Conservation (phyloP, 805 yeast species). For the Ogataea saltuana region DNA sequence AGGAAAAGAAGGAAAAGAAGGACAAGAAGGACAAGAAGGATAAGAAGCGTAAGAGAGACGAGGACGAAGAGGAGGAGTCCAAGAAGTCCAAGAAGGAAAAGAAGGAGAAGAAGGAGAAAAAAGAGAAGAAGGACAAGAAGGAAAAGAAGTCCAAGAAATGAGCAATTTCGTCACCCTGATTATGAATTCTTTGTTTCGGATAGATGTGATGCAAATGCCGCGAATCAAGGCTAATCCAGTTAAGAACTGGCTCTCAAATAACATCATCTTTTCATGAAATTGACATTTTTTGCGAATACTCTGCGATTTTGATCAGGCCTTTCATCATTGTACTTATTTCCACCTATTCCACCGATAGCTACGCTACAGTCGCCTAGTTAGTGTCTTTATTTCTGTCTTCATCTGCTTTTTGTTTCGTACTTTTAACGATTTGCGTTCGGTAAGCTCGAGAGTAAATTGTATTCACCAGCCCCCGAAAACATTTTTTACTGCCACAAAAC, state of each 20-base stretch:
- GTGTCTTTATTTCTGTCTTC: slow-evolving; percentile 6
- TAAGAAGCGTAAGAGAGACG: slow-evolving; percentile 28
- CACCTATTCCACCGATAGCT: slow-evolving; percentile 6
- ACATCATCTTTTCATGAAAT: too few relatives aligned
- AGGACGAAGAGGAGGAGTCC: slow-evolving; percentile 24
- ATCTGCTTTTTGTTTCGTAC: slow-evolving; percentile 6
- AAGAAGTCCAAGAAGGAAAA: slow-evolving; percentile 29
- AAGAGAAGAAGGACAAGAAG: slow-evolving; percentile 29
- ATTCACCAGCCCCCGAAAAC: background rate
- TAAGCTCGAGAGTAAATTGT: background rate
- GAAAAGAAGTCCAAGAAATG: slow-evolving; percentile 25
- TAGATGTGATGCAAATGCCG: background rate
- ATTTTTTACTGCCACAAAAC: background rate
- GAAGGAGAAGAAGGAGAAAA: slow-evolving; percentile 33
- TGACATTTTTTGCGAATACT: too few relatives aligned
- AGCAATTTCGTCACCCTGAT: background rate
- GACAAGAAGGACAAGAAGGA: slow-evolving; percentile 34
- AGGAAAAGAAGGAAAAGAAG: slow-evolving; percentile 30
- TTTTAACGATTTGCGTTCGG: slow-evolving; percentile 6
- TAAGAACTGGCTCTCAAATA: background rate
- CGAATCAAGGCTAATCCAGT: background rate
- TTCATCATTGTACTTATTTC: slow-evolving; percentile 2
- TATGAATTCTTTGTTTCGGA: too few relatives aligned
- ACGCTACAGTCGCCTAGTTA: slow-evolving; percentile 7
- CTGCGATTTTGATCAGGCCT: too few relatives aligned